phyloP scores from a whole-genome alignment of 257 asterid species.

The Craterostigma plantagineum region DNA sequence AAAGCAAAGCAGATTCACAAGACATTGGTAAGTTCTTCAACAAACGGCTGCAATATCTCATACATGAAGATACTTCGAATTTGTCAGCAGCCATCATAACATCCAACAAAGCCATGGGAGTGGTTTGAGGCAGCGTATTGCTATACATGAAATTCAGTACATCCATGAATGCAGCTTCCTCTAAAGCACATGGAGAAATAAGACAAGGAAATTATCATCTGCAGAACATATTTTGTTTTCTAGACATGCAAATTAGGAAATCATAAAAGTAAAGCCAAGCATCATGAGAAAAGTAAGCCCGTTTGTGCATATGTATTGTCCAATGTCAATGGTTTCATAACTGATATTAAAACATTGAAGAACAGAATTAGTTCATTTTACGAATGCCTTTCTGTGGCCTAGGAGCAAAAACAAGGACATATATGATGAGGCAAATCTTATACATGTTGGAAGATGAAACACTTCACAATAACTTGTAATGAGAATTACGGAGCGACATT shows the following conservation, averaged over 20 bases:
- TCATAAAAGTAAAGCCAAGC: too few species aligned
- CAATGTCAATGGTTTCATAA: too few species aligned
- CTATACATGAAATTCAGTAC: conserved; percentile 68
- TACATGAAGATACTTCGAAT: conserved; percentile 73
- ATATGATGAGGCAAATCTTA: too few species aligned
- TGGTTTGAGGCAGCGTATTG: conserved; percentile 35
- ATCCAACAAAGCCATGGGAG: conserved; percentile 52
- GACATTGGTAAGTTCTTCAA: conserved; percentile 57
- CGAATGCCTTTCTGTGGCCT: background rate
- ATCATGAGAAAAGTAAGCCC: too few species aligned
- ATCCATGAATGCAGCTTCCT: conserved; percentile 82
- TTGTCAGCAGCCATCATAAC: conserved; percentile 88
- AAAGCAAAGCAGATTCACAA: conserved; percentile 71
- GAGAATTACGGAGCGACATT: too few species aligned
- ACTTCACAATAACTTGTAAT: too few species aligned
- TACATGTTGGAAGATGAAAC: too few species aligned
- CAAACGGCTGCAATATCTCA: conserved; percentile 64
- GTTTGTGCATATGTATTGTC: too few species aligned
- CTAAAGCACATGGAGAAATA: conserved; percentile 25
- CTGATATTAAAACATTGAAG: too few species aligned
- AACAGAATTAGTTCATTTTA: background rate
- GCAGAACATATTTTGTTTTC: background rate
- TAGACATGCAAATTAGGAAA: background rate
- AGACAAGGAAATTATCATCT: conserved; percentile 6
- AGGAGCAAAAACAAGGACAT: background rate